phyloP scores from a whole-genome alignment of 2,329 filamentous ascomycete genomes.

The Aspergillus chevalieri region DNA sequence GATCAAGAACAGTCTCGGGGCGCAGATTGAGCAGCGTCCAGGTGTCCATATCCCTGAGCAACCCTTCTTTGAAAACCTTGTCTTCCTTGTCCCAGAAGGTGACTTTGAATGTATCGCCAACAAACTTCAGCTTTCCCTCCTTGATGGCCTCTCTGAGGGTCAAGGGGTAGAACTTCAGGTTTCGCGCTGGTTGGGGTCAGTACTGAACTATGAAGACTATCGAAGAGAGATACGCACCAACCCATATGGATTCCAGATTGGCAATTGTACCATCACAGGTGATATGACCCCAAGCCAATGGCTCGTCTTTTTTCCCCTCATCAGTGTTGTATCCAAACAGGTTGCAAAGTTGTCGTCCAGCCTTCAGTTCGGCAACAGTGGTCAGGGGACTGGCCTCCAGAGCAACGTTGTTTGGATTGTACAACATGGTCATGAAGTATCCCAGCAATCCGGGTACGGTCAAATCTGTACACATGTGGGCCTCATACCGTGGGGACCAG shows the following conservation, averaged over 20 bases:
- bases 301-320: conserved; percentile 10
- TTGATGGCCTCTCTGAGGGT: conserved; percentile 30
- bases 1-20: conserved; percentile 34
- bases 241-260: conserved; percentile 46
- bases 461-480: conserved; percentile 42
- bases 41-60: conserved; percentile 30
- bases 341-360: conserved; percentile 42
- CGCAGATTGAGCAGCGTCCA: conserved; percentile 46
- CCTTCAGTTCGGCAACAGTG: conserved; percentile 41
- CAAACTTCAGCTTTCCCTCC: conserved; percentile 22
- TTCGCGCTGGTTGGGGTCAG: conserved; percentile 30
- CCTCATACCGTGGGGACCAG: conserved; percentile 41
- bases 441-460: conserved; percentile 41
- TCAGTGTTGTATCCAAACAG: conserved; percentile 41
- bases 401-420: conserved; percentile 47
- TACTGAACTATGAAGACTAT: neutral
- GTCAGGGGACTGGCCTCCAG: conserved; percentile 44
- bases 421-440: conserved; percentile 47
- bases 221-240: conserved; percentile 3
- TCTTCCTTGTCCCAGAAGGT: conserved; percentile 22
- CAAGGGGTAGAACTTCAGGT: conserved; percentile 45
- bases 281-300: conserved; percentile 41
- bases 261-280: conserved; percentile 44
- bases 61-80: conserved; percentile 13
- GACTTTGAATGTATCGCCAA: conserved; percentile 25